Evolutionary conservation across 2,329 filamentous ascomycete species (phyloP).

Genomic region (Colletotrichum chrysophilum): DNA sequence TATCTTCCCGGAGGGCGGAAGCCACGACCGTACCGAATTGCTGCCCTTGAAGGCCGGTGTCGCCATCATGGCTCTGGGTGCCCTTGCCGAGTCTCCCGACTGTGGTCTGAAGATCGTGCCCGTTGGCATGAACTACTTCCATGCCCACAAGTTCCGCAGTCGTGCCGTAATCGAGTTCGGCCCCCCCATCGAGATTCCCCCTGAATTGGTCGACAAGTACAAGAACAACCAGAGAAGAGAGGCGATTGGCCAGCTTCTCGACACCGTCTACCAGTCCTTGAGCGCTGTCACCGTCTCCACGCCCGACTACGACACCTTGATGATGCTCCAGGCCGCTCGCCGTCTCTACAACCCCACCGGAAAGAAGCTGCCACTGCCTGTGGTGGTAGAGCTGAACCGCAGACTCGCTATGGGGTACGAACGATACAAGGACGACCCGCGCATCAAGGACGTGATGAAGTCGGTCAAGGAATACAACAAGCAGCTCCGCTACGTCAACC

Average conservation of each 20-base stretch:
- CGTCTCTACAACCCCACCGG: slow-evolving; percentile 93
- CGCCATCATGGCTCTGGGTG: slow-evolving; percentile 95
- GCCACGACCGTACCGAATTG: slow-evolving; percentile 90
- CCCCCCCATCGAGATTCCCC: slow-evolving; percentile 82
- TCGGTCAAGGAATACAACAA: slow-evolving; percentile 86
- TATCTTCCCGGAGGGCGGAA: slow-evolving; percentile 96
- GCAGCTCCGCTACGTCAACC: slow-evolving; percentile 81
- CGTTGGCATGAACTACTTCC: slow-evolving; percentile 99
- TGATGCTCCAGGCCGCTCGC: slow-evolving; percentile 94
- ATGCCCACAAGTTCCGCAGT: slow-evolving; percentile 97
- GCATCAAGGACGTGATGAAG: slow-evolving; percentile 77
- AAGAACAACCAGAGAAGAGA: slow-evolving; percentile 82
- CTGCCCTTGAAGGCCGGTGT: slow-evolving; percentile 95
- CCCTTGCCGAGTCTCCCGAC: slow-evolving; percentile 82
- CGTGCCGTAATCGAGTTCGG: slow-evolving; percentile 96
- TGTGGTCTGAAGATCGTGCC: slow-evolving; percentile 94
- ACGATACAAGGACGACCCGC: slow-evolving; percentile 87
- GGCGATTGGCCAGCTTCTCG: slow-evolving; percentile 83
- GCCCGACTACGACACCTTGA: slow-evolving; percentile 94
- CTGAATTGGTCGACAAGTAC: slow-evolving; percentile 85
- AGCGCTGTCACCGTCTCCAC: slow-evolving; percentile 89
- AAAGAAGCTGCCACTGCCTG: slow-evolving; percentile 89
- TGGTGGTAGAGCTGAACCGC: slow-evolving; percentile 93
- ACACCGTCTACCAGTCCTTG: slow-evolving; percentile 84
- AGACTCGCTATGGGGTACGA: slow-evolving; percentile 90